Conservation (phyloP, 179 eudicot species). For the Camellia oleifera region DNA sequence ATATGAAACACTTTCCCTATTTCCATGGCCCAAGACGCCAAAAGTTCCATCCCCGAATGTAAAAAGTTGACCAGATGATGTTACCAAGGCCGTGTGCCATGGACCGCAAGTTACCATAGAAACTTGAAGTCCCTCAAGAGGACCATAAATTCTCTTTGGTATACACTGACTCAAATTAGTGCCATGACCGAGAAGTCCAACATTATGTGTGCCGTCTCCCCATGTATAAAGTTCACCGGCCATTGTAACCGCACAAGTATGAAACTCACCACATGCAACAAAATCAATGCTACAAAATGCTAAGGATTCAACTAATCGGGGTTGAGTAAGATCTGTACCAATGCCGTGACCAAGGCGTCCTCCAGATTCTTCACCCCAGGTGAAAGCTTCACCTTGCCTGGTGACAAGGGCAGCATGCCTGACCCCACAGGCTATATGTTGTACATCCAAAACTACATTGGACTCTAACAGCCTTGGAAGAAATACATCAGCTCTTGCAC, state of each 20-base stretch:
- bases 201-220: conserved; percentile 90
- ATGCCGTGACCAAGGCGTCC: conserved; percentile 93
- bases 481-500: conserved; percentile 63
- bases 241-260: conserved; percentile 82
- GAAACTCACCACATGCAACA: conserved; percentile 95
- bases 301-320: conserved; percentile 68
- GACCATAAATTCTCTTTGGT: conserved; percentile 74
- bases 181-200: conserved; percentile 87
- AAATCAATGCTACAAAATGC: conserved; percentile 60
- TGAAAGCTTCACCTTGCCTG: conserved; percentile 84
- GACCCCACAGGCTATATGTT: conserved; percentile 85
- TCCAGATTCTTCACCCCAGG: conserved; percentile 97
- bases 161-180: conserved; percentile 85
- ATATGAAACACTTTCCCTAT: conserved; percentile 57
- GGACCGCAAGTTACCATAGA: conserved; percentile 83
- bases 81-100: conserved; percentile 88
- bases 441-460: conserved; percentile 78
- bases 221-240: conserved; percentile 86
- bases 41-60: conserved; percentile 97
- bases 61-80: conserved; percentile 81
- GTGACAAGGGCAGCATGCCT: conserved; percentile 83
- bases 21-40: conserved; percentile 89
- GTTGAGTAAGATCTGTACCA: conserved; percentile 64
- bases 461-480: conserved; percentile 77
- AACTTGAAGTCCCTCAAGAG: conserved; percentile 85